Conservation (phyloP, 2,329 filamentous ascomycete genomes). For the Davidsoniella australis region DNA sequence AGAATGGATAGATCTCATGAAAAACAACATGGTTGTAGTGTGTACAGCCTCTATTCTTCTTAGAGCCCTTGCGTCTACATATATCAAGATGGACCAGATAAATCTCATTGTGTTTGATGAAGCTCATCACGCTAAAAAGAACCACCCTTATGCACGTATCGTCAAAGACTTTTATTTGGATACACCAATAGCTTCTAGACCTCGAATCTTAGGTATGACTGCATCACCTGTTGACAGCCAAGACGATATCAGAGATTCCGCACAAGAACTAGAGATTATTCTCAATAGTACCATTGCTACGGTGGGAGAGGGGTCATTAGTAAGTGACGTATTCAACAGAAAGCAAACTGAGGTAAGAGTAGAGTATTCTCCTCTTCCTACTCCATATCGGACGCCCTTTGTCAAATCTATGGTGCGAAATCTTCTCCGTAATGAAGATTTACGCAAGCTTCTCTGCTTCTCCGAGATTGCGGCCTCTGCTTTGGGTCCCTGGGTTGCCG, state of each 20-base stretch:
- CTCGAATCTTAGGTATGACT: slow-evolving; percentile 88
- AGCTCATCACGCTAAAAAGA: slow-evolving; percentile 89
- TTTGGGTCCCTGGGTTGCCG: slow-evolving; percentile 71
- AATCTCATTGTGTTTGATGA: slow-evolving; percentile 92
- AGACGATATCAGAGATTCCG: slow-evolving; percentile 52
- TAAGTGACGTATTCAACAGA: slow-evolving; percentile 15
- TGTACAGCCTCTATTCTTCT: slow-evolving; percentile 81
- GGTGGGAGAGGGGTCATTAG: slow-evolving; percentile 26
- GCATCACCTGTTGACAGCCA: slow-evolving; percentile 84
- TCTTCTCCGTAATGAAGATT: slow-evolving; percentile 24
- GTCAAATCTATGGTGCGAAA: slow-evolving; percentile 35
- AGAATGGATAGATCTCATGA: slow-evolving; percentile 35
- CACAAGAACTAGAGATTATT: slow-evolving; percentile 55
- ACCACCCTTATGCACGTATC: slow-evolving; percentile 77
- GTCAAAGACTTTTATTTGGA: slow-evolving; percentile 70
- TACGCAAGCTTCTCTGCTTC: slow-evolving; percentile 42
- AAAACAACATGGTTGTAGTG: slow-evolving; percentile 65
- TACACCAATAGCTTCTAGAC: slow-evolving; percentile 31
- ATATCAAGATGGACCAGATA: slow-evolving; percentile 64
- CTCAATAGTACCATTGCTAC: slow-evolving; percentile 76
- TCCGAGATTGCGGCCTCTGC: slow-evolving; percentile 43
- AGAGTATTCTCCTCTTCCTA: slow-evolving; percentile 27
- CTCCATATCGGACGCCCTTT: slow-evolving; percentile 46
- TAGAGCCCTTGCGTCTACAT: slow-evolving; percentile 61
- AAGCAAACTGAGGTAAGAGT: slow-evolving; percentile 33